Percentiles rank a stretch among this genome's conserved stretches.
These are phyloP conservation scores for Alternaria brassicae DNA, from an alignment of 2,329 filamentous ascomycete species.

Conservation along the genomic window DNA sequence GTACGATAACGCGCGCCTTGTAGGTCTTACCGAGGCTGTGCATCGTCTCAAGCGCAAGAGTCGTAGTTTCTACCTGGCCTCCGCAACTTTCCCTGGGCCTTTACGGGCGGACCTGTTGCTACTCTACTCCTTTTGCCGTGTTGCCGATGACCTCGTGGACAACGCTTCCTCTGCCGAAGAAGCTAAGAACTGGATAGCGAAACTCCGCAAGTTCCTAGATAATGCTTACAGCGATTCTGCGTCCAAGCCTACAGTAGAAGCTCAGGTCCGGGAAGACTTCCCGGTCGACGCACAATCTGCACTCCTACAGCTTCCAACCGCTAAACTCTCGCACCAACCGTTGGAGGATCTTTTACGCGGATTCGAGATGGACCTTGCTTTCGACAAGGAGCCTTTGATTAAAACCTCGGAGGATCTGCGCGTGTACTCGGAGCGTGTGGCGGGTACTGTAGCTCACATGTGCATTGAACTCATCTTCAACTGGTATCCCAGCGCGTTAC, in stretches of 20 bases:
- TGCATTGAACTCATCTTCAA: conserved; percentile 72
- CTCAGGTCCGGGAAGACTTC: conserved; percentile 59
- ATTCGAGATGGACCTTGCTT: conserved; percentile 72
- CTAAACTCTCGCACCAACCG: conserved; percentile 64
- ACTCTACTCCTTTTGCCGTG: conserved; percentile 76
- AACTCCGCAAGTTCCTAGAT: conserved; percentile 65
- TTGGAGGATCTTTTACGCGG: conserved; percentile 71
- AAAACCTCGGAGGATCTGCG: conserved; percentile 65
- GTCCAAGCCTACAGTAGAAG: conserved; percentile 6
- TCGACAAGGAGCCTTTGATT: conserved; percentile 62
- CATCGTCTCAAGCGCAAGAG: conserved; percentile 68
- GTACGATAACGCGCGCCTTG: conserved; percentile 66
- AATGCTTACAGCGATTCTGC: conserved; percentile 54
- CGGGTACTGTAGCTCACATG: conserved; percentile 74
- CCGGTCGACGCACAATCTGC: conserved; percentile 61
- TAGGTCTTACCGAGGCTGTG: conserved; percentile 67
- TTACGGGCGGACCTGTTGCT: conserved; percentile 72
- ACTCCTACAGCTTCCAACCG: conserved; percentile 65
- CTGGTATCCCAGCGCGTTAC: conserved; percentile 55
- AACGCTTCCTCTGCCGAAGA: conserved; percentile 63
- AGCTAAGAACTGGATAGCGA: conserved; percentile 65
- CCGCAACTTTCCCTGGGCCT: conserved; percentile 71
- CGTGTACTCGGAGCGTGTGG: conserved; percentile 70
- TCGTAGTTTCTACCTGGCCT: conserved; percentile 76
- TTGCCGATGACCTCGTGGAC: conserved; percentile 77